Percentiles rank a stretch among this genome's conserved stretches.
Evolutionary conservation across 1,284 basidiomycete genomes (phyloP).

Genomic region (Xanthoconium separans): DNA sequence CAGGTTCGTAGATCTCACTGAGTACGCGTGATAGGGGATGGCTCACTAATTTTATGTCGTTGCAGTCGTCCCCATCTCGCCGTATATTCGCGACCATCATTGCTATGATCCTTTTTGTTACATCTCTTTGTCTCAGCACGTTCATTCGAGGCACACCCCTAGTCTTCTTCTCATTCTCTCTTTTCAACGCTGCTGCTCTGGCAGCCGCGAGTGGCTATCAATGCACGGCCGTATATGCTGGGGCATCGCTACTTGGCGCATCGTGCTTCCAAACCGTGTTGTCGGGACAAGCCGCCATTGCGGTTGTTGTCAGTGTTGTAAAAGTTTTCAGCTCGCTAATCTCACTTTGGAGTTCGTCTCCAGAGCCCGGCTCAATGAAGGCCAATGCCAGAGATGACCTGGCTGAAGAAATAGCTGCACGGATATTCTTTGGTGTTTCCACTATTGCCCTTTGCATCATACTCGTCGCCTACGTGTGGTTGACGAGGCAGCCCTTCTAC

Average conservation of each 20-base stretch:
- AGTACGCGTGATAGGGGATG: slow-evolving; percentile 2
- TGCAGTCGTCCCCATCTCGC: slow-evolving; percentile 46
- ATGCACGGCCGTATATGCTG: slow-evolving; percentile 65
- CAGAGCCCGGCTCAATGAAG: slow-evolving; percentile 12
- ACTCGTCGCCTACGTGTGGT: slow-evolving; percentile 51
- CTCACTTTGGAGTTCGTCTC: slow-evolving; percentile 48
- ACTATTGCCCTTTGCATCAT: slow-evolving; percentile 60
- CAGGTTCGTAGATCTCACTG: slow-evolving; percentile 46
- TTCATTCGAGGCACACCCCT: slow-evolving; percentile 51
- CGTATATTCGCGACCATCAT: slow-evolving; percentile 45
- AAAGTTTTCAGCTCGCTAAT: slow-evolving; percentile 65
- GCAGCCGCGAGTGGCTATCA: slow-evolving; percentile 65
- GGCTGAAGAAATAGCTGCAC: slow-evolving; percentile 63
- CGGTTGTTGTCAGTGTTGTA: slow-evolving; percentile 68
- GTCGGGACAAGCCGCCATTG: slow-evolving; percentile 77
- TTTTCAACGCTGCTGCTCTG: slow-evolving; percentile 56
- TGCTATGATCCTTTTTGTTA: slow-evolving; percentile 47
- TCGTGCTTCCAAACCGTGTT: slow-evolving; percentile 66
- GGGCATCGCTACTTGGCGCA: slow-evolving; percentile 72
- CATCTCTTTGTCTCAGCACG: slow-evolving; percentile 61
- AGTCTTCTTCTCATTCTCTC: slow-evolving; percentile 61
- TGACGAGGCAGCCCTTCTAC: slow-evolving; percentile 59
- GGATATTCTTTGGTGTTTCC: slow-evolving; percentile 70
- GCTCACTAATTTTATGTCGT: slow-evolving; percentile 20
- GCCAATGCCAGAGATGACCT: slow-evolving; percentile 33